Conservation (phyloP, 192 early-diverging fungal genomes). For the Mortierella claussenii region DNA sequence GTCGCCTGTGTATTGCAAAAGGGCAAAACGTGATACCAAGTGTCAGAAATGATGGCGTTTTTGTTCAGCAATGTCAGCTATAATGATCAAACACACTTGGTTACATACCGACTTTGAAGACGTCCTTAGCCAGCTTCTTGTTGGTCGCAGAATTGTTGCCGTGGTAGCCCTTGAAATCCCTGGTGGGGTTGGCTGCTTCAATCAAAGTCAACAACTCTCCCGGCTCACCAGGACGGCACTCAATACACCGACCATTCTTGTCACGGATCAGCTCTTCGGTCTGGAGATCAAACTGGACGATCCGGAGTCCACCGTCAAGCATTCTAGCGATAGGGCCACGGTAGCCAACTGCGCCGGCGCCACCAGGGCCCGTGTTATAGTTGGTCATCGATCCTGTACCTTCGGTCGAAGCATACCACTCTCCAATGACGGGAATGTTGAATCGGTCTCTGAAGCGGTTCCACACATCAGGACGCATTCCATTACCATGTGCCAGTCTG, state of each 20-base stretch:
- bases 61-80: not conserved
- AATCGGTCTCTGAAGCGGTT: constrained; percentile 68
- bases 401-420: constrained; percentile 78
- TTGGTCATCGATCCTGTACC: constrained; percentile 62
- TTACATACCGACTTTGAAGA: constrained; percentile 61
- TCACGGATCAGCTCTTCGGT: constrained; percentile 64
- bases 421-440: constrained; percentile 63
- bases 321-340: constrained; percentile 51
- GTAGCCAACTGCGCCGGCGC: constrained; percentile 69
- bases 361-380: constrained; percentile 58
- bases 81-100: not conserved
- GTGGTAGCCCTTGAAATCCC: constrained; percentile 58
- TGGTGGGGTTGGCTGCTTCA: constrained; percentile 14
- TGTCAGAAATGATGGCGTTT: not conserved
- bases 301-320: constrained; percentile 28
- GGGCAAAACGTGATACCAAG: not conserved
- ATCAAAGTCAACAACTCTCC: constrained; percentile 61
- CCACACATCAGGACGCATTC: constrained; percentile 81
- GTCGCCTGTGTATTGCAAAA: constrained; percentile 52
- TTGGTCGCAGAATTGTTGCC: constrained; percentile 59
- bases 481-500: constrained; percentile 72
- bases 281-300: constrained; percentile 67
- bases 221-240: constrained; percentile 55
- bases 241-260: constrained; percentile 63
- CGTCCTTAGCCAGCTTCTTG: constrained; percentile 64